Evolutionary conservation across 192 early-diverging fungal species (phyloP).

Genomic region (Coemansia sp.): DNA sequence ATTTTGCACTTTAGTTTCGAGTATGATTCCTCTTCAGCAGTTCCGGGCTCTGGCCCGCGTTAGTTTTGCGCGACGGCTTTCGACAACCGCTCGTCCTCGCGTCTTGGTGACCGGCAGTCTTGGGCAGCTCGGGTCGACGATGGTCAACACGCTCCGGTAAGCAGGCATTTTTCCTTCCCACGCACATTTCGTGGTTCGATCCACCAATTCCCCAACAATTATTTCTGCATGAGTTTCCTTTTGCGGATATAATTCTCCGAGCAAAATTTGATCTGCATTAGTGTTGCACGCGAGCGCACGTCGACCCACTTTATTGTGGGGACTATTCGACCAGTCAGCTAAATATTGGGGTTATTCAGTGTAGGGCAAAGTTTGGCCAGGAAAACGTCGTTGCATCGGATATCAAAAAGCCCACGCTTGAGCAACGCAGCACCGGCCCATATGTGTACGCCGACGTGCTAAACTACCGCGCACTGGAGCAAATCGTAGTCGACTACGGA

Average conservation of each 20-base stretch:
- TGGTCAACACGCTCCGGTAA: slow-evolving; percentile 62
- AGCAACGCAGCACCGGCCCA: slow-evolving; percentile 55
- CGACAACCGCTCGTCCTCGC: slow-evolving; percentile 35
- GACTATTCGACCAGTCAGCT: too few species aligned
- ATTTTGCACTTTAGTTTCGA: background rate
- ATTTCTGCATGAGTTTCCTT: background rate
- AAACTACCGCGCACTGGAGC: slow-evolving; percentile 62
- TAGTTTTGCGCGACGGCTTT: slow-evolving; percentile 22
- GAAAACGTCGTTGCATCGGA: slow-evolving; percentile 67
- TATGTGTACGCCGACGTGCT: slow-evolving; percentile 69
- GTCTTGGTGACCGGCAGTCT: slow-evolving; percentile 64
- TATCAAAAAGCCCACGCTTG: slow-evolving; percentile 61
- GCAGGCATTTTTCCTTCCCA: background rate
- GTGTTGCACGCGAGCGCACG: too few species aligned
- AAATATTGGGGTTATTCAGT: too few species aligned
- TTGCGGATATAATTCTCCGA: slow-evolving; percentile 8
- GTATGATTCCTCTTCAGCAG: background rate
- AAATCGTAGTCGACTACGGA: slow-evolving; percentile 62
- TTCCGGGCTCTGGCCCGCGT: background rate
- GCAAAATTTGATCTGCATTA: background rate
- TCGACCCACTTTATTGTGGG: too few species aligned
- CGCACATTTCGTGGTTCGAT: background rate
- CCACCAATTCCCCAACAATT: background rate
- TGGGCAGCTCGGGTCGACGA: slow-evolving; percentile 64
- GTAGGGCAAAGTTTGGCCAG: slow-evolving; percentile 58